Conservation (phyloP, 2,329 filamentous ascomycete species). For the Beauveria brongniartii region DNA sequence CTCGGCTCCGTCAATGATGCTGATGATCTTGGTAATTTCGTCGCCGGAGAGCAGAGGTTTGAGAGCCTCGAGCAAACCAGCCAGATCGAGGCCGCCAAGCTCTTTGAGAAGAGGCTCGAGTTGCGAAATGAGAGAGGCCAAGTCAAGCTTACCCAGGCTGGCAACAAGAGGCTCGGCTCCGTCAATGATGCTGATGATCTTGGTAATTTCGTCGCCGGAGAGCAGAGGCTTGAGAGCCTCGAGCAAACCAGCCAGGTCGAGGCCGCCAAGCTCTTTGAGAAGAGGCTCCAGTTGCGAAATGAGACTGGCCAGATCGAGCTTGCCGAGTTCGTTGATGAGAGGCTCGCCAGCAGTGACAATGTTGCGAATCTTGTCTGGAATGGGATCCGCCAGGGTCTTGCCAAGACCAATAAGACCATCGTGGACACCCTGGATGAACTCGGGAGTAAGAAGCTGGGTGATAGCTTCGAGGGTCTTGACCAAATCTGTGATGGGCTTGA, state of each 20-base stretch:
- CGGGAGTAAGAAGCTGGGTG: constrained; percentile 24
- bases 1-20: constrained; percentile 27
- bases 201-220: constrained; percentile 20
- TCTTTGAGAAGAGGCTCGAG: constrained; percentile 25
- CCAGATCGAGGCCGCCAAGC: constrained; percentile 22
- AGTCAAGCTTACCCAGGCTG: constrained; percentile 21
- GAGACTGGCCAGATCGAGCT: constrained; percentile 13
- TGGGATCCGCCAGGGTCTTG: constrained; percentile 23
- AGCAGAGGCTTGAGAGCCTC: constrained; percentile 21
- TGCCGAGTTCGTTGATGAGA: constrained; percentile 23
- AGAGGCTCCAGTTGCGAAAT: constrained; percentile 18
- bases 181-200: constrained; percentile 26
- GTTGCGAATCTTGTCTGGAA: constrained; percentile 25
- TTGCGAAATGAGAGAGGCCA: constrained; percentile 26
- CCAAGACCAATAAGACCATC: constrained; percentile 34
- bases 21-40: constrained; percentile 23
- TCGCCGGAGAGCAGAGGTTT: constrained; percentile 21
- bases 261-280: constrained; percentile 17
- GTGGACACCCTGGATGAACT: constrained; percentile 32
- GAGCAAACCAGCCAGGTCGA: constrained; percentile 26
- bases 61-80: constrained; percentile 22
- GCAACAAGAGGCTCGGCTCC: constrained; percentile 26
- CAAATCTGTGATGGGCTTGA: constrained; percentile 19
- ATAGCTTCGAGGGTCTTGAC: constrained; percentile 22
- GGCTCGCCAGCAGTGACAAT: constrained; percentile 29